Base-by-base conservation (phyloP, 768 basidiomycete genomes). In the Chalciporus chontae region DNA sequence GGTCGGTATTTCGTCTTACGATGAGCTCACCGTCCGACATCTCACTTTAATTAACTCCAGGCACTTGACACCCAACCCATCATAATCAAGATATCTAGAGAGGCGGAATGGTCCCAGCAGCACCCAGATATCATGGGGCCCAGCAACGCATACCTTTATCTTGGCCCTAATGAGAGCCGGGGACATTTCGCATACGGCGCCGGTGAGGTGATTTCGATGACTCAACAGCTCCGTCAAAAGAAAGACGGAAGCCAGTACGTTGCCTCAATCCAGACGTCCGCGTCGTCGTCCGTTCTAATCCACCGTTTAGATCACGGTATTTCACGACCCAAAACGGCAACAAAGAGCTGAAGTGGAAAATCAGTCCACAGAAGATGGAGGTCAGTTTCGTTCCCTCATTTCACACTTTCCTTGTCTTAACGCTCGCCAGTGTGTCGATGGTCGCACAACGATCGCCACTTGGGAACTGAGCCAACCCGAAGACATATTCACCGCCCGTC, bases 101-200 rank as follows among this genome's bases (percentile, higher is more conserved):
- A 90, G 59, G 65, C 73, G 0, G 73, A 70, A 18, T 90, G 88
- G 87, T 72, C 79, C 19, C 76, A 81, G 57, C 81, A 80, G 48
- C 81, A 87, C 60, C 78, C 80, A 19, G 75, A 71, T 41, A 81
- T 89, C 54, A 84, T 88, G 81, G 88, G 88, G n/a, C 88, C 88
- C n/a, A 79, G 76, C 51, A 84, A 79, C 36, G 81, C 88, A 5
- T 87, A 77, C 62, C 78, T 89, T 53, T 90, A 87, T 60, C 81
- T 90, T 51, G 88, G 88, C 1, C 86, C 88, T 5, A 72, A 72
- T 37, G 76, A 73, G 47, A 57, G 73, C 3, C 76, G 79, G 4
- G 88, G 88, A 3, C 81, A 81, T 57, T 68, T 89, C 45, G 75
- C 79, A 38, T 89, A 88, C 49, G 87, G 88, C 4, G 85, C 83